Percentiles rank a stretch among this genome's conserved stretches.
phyloP scores from a whole-genome alignment of 805 yeast genomes.

The Metschnikowia borealis region DNA sequence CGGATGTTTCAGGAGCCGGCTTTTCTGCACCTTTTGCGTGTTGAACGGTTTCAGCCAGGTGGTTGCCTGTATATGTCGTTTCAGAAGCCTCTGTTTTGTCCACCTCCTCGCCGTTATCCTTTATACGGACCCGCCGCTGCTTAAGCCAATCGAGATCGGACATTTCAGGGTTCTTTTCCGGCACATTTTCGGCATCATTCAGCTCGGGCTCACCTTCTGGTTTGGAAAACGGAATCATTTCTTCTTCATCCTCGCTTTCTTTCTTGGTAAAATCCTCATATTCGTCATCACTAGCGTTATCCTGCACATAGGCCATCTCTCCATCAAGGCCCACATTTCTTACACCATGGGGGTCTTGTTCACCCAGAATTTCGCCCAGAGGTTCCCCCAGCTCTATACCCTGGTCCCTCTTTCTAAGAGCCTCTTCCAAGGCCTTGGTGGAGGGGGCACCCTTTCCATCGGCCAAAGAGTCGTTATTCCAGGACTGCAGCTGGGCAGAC shows the following conservation, averaged over 20 bases:
- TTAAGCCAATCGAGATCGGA: slow-evolving; percentile 88
- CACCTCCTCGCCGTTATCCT: slow-evolving; percentile 25
- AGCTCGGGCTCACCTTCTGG: slow-evolving; percentile 9
- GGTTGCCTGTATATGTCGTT: no score
- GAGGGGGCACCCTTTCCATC: slow-evolving; percentile 46
- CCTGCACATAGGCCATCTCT: slow-evolving; percentile 34
- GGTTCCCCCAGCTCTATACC: background rate
- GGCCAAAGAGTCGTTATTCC: slow-evolving; percentile 63
- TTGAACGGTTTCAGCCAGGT: no score
- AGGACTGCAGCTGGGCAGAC: slow-evolving; percentile 60
- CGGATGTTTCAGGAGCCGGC: no score
- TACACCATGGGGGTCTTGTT: background rate
- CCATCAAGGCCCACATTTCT: slow-evolving; percentile 18
- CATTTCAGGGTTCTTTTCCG: slow-evolving; percentile 33
- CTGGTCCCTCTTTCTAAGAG: slow-evolving; percentile 28
- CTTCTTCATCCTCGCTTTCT: slow-evolving; percentile 44
- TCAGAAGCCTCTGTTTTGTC: background rate
- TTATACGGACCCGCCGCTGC: slow-evolving; percentile 67
- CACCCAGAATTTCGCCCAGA: no score
- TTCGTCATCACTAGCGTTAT: slow-evolving; percentile 49
- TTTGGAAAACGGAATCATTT: slow-evolving; percentile 40
- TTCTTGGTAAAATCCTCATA: slow-evolving; percentile 42
- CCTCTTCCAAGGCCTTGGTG: slow-evolving; percentile 40
- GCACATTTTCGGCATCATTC: background rate
- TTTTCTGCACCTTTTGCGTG: no score